Base-by-base conservation (phyloP, 2,329 filamentous ascomycete genomes). In the Exophiala sideris region DNA sequence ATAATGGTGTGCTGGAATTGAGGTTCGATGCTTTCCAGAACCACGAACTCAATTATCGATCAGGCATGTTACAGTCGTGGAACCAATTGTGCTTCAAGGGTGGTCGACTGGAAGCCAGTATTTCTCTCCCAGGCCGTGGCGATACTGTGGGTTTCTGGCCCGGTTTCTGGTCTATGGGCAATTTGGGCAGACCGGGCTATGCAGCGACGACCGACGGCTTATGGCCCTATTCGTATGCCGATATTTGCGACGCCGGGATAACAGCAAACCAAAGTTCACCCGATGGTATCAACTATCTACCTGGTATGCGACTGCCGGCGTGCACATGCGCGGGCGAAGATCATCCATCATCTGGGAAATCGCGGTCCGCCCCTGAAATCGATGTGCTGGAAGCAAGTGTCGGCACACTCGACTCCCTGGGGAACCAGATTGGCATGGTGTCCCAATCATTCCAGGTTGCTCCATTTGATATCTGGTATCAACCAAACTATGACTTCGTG, bases 121-220 rank as follows among this genome's bases (percentile, higher is more conserved):
- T 88, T 48, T 88, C 85, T 3, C 73, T 89, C 5, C 86, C 86
- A 11, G 86, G 85, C 12, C 71, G 76, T 44, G 86, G 85, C 42
- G 83, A 87, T 59, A 79, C 82, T 11, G 77, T 82, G 51, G 86
- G 86, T 53, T 86, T 88, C 70, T 89, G 86, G 86, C 86, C 86
- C 39, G 86, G 86, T 69, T 86, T 88, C 69, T 89, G 86, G 86
- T 77, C 84, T 0, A 87, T 89, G 83, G 86, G 86, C 3, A 89
- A 89, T 64, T 76, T 89, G 18, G 86, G 82, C 35, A 78, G 86
- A 59, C 83, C 86, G 21, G 86, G 86, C 10, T 87, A 87, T 68
- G 77, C 82, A 32, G 81, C 84, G 8, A 87, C 85, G 1, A 88
- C 85, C 0, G 85, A 89, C 58, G 86, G 86, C 3, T 76, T 87